Base-by-base conservation (phyloP, 73 alveolate species). In the Urostyla sp. region DNA sequence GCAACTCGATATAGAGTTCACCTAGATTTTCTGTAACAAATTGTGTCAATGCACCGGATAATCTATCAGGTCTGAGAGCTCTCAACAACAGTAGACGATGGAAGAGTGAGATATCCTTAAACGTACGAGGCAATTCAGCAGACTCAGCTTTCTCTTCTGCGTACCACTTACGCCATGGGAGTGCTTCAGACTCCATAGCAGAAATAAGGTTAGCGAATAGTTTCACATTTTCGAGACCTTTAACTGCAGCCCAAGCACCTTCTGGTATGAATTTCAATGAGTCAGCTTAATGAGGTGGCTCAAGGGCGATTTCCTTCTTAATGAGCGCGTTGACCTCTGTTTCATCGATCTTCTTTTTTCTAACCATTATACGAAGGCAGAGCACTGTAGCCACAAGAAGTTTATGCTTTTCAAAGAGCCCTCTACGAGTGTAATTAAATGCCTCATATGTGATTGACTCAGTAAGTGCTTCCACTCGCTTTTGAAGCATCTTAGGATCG, bases 141-240 rank as follows among this genome's bases (percentile, higher is more conserved):
- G 89, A 94, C 95, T 98, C 99, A 35, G 99, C 99, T 87, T 96
- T 97, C 91, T 98, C 99, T 74, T 97, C 99, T 67, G 92, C 92
- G 67, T 95, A 95, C 99, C 99, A 98, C 77, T 98, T 98, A 92
- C 99, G 96, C 99, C 99, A 98, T 84, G 97, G 94, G 30, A 98
- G 88, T 53, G 96, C 92, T 67, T 98, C 99, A 88, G 95, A 87
- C 63, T 97, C 98, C 86, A 94, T 74, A 45, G 57, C 73, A 21
- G 87, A 75, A 32, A 80, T 45, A 13, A 85, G 80, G 52, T 46
- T 79, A 48, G 72, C 90, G 77, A 75, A 94, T 16, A 45, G 90
- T 91, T 89, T 77, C 38, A 81, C 90, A 76, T 56, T 37, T 72
- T 94, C 98, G 6, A 94, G 90, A 2, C 98, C 97, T 26, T 77